Conservation (phyloP, 768 basidiomycete genomes). For the Holtermanniella nyarrowii region DNA sequence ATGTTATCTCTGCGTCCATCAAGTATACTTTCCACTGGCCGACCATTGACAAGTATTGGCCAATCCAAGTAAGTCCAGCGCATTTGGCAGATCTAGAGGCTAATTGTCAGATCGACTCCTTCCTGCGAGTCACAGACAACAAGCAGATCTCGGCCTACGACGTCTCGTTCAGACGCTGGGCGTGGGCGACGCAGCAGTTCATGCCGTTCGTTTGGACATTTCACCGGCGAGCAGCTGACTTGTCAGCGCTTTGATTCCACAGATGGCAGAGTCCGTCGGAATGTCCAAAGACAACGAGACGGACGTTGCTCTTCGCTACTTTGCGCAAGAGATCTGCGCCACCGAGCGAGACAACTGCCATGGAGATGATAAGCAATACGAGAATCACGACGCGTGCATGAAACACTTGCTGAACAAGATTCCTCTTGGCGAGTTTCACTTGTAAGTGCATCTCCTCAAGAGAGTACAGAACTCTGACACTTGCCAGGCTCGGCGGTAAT, state of each 20-base stretch:
- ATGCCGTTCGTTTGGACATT: conserved; percentile 6
- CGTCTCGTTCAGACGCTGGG: conserved; percentile 13
- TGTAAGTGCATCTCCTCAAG: background rate
- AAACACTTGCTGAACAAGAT: background rate
- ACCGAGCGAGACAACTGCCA: conserved; percentile 10
- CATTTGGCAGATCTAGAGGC: background rate
- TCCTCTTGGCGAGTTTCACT: conserved; percentile 8
- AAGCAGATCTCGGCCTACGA: conserved; percentile 13
- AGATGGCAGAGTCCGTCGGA: conserved; percentile 15
- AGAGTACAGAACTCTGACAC: background rate
- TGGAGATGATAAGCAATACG: conserved; percentile 14
- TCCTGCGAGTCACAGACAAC: conserved; percentile 9
- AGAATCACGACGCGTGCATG: conserved; percentile 10
- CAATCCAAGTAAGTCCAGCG: conserved; percentile 11
- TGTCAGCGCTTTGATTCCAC: conserved; percentile 14
- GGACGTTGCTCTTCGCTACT: conserved; percentile 13
- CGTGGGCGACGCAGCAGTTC: conserved; percentile 16
- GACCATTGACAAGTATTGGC: conserved; percentile 13
- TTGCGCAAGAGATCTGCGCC: conserved; percentile 10
- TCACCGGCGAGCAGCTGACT: too few relatives aligned
- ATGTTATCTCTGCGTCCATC: conserved; percentile 10
- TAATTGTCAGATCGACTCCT: conserved; percentile 8
- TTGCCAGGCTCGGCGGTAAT: conserved; percentile 8
- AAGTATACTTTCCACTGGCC: conserved; percentile 17
- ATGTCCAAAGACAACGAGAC: conserved; percentile 3